phyloP scores from a whole-genome alignment of 208 protist genomes.

The Trypanosoma platydactyli region DNA sequence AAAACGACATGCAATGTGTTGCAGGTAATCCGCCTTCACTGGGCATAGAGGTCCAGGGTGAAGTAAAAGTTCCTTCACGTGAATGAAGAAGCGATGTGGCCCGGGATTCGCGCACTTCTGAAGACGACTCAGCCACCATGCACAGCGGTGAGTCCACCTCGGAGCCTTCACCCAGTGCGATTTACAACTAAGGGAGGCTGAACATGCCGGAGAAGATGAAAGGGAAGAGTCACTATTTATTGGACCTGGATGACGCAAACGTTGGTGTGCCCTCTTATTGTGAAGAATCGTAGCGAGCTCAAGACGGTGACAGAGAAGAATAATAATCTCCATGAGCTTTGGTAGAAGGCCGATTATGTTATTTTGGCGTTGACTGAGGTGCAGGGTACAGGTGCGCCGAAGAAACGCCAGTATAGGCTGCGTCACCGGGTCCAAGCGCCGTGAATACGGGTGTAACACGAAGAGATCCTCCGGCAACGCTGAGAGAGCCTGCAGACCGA shows the following conservation, averaged over 20 bases:
- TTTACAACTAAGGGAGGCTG: background rate
- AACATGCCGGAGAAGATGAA: background rate
- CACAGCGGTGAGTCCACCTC: conserved; percentile 3
- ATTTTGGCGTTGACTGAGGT: conserved; percentile 29
- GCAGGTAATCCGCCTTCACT: conserved; percentile 27
- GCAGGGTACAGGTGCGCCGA: conserved; percentile 8
- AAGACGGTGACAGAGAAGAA: conserved; percentile 18
- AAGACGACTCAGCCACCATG: conserved; percentile 24
- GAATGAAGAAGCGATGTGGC: conserved; percentile 26
- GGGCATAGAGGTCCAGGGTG: conserved; percentile 24
- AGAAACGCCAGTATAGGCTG: conserved; percentile 23
- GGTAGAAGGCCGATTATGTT: conserved; percentile 19
- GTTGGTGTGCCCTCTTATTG: background rate
- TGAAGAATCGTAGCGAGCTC: conserved; percentile 10
- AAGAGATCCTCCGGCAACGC: background rate
- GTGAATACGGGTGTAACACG: conserved; percentile 22
- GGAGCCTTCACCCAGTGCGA: conserved; percentile 5
- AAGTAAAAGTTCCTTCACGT: conserved; percentile 22
- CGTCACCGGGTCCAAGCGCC: conserved; percentile 15
- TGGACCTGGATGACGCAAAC: background rate
- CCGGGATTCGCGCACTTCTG: background rate
- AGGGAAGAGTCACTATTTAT: background rate
- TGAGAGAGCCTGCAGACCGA: conserved; percentile 6
- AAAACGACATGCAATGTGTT: conserved; percentile 24
- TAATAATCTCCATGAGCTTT: conserved; percentile 33